Conservation (phyloP, 2,329 filamentous ascomycete genomes). For the Biscogniauxia mediterranea region DNA sequence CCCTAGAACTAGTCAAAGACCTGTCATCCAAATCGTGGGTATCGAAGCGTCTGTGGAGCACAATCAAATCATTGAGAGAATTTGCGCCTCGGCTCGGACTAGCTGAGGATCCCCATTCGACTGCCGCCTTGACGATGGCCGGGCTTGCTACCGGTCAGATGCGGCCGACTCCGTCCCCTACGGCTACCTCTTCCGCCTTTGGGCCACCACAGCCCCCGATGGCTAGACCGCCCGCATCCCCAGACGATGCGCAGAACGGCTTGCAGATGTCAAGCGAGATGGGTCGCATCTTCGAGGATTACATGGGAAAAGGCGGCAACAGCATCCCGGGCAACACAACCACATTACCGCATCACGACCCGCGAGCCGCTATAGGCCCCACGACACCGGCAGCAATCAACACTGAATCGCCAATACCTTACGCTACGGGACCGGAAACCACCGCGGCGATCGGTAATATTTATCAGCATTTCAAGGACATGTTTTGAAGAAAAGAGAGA, state of each 20-base stretch:
- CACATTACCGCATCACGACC: neutral
- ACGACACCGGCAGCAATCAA: neutral
- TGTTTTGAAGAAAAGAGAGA: neutral
- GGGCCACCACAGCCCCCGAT: conserved; percentile 15
- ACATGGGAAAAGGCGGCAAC: conserved; percentile 28
- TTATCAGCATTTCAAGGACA: neutral
- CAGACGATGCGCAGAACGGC: conserved; percentile 40
- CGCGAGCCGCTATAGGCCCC: neutral
- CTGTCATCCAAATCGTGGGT: conserved; percentile 70
- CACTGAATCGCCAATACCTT: neutral
- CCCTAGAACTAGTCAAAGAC: conserved; percentile 70
- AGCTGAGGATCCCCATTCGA: conserved; percentile 50
- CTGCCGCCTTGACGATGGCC: conserved; percentile 54
- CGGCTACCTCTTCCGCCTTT: conserved; percentile 18
- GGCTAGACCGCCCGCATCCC: conserved; percentile 15
- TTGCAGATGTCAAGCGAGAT: conserved; percentile 53
- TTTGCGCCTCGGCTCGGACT: conserved; percentile 69
- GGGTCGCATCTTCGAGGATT: conserved; percentile 46
- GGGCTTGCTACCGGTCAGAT: conserved; percentile 46
- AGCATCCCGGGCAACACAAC: neutral
- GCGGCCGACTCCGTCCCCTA: conserved; percentile 15
- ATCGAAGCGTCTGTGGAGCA: conserved; percentile 71
- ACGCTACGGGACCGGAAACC: too few species aligned
- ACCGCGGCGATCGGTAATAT: neutral
- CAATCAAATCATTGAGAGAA: conserved; percentile 67